These are phyloP conservation scores for Hypoxylon sp. DNA, from an alignment of 2,329 filamentous ascomycete genomes.

Conservation along the genomic window DNA sequence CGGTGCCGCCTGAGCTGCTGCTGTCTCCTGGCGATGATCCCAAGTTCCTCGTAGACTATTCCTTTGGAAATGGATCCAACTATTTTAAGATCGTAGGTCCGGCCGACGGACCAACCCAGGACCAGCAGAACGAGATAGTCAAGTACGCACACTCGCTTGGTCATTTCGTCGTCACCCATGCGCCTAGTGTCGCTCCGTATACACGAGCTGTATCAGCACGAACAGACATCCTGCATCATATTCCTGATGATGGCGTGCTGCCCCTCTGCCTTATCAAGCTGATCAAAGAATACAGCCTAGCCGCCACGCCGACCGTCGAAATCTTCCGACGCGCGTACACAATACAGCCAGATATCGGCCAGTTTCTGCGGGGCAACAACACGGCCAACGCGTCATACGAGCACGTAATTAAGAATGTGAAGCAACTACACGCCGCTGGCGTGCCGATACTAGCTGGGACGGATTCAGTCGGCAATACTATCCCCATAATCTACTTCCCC, in stretches of 20 bases:
- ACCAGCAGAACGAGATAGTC: slow-evolving; percentile 46
- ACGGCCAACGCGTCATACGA: slow-evolving; percentile 49
- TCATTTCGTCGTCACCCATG: slow-evolving; percentile 46
- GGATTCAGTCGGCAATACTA: slow-evolving; percentile 46
- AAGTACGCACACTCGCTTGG: slow-evolving; percentile 34
- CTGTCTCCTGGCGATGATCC: slow-evolving; percentile 37
- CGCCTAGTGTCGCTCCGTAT: slow-evolving; percentile 34
- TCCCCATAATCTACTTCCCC: slow-evolving; percentile 42
- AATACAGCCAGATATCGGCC: slow-evolving; percentile 36
- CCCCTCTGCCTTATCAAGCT: slow-evolving; percentile 26
- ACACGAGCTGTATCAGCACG: slow-evolving; percentile 41
- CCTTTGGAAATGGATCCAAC: slow-evolving; percentile 46
- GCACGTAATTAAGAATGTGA: slow-evolving; percentile 65
- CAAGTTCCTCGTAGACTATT: slow-evolving; percentile 38
- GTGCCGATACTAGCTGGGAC: slow-evolving; percentile 54
- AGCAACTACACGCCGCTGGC: slow-evolving; percentile 47
- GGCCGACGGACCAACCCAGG: slow-evolving; percentile 37
- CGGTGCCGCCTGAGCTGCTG: slow-evolving; percentile 30
- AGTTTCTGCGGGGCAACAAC: slow-evolving; percentile 41
- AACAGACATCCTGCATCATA: slow-evolving; percentile 48
- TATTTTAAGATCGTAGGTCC: slow-evolving; percentile 44
- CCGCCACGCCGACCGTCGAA: slow-evolving; percentile 48
- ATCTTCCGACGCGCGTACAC: slow-evolving; percentile 49
- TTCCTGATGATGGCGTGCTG: slow-evolving; percentile 46
- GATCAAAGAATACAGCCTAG: slow-evolving; percentile 42